These are phyloP conservation scores for Blepharisma stoltei DNA, from an alignment of 73 alveolate genomes.

Conservation along the genomic window DNA sequence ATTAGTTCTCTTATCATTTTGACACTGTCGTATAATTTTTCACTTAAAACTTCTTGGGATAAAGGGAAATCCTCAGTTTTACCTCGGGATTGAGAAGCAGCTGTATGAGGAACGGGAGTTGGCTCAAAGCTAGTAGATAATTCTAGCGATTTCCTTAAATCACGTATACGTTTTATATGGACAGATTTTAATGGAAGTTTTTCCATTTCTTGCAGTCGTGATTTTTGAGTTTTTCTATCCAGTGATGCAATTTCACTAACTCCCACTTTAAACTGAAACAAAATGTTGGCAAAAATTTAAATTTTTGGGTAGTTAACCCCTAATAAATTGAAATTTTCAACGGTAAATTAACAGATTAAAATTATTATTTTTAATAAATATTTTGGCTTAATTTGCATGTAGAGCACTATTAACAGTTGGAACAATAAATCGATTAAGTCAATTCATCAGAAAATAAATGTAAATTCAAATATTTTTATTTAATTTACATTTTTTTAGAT, in stretches of 20 bases:
- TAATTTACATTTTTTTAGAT: too few relatives aligned
- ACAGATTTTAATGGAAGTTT: not conserved
- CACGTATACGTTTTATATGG: not conserved
- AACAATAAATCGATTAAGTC: too few relatives aligned
- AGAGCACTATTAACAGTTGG: too few relatives aligned
- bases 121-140: not conserved
- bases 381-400: too few relatives aligned
- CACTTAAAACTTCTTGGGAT: conserved; percentile 33
- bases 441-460: too few relatives aligned
- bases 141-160: not conserved
- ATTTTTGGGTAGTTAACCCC: too few relatives aligned
- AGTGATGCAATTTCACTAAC: conserved; percentile 41
- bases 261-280: too few relatives aligned
- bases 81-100: not conserved
- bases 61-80: conserved; percentile 12
- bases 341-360: too few relatives aligned
- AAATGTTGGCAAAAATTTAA: too few relatives aligned
- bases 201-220: not conserved
- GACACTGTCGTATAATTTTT: conserved; percentile 41
- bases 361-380: too few relatives aligned
- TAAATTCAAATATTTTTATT: too few relatives aligned
- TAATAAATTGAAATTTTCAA: too few relatives aligned
- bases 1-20: conserved; percentile 45
- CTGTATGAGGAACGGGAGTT: not conserved
- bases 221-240: not conserved